Conservation (phyloP, 2,329 filamentous ascomycete species). For the Onygenales sp. region DNA sequence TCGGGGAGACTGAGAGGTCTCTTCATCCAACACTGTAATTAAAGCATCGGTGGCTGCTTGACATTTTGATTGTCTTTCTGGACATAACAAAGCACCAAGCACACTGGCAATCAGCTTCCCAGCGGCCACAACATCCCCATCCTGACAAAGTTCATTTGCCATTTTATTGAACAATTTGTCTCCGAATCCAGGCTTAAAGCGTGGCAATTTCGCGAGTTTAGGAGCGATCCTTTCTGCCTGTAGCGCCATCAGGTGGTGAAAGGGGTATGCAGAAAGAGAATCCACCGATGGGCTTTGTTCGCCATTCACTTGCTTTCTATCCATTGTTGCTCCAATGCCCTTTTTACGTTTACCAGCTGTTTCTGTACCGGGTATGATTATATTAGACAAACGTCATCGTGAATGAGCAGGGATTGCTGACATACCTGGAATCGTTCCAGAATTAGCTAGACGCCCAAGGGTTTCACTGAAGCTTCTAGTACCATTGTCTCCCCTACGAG, state of each 20-base stretch:
- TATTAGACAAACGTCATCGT: neutral
- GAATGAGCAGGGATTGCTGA: neutral
- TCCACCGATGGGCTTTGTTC: neutral
- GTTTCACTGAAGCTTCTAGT: too few species aligned
- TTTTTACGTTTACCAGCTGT: neutral
- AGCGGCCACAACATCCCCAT: neutral
- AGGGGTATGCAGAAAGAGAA: neutral
- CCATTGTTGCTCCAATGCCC: neutral
- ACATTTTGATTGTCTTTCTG: neutral
- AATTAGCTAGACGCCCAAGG: neutral
- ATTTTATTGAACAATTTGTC: conserved; percentile 4
- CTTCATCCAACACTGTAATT: conserved; percentile 1
- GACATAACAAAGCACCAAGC: neutral
- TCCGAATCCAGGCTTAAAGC: conserved; percentile 4
- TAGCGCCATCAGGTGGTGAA: neutral
- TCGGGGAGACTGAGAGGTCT: conserved; percentile 1
- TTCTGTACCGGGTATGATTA: neutral
- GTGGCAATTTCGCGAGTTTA: neutral
- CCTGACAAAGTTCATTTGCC: neutral
- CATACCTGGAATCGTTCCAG: neutral
- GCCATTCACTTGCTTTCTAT: neutral
- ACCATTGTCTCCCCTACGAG: neutral
- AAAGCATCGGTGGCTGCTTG: conserved; percentile 2
- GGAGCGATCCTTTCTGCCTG: conserved; percentile 4
- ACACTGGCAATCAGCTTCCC: conserved; percentile 5